phyloP scores from a whole-genome alignment of 495 filamentous ascomycete genomes.

The Penicillium argentinense region DNA sequence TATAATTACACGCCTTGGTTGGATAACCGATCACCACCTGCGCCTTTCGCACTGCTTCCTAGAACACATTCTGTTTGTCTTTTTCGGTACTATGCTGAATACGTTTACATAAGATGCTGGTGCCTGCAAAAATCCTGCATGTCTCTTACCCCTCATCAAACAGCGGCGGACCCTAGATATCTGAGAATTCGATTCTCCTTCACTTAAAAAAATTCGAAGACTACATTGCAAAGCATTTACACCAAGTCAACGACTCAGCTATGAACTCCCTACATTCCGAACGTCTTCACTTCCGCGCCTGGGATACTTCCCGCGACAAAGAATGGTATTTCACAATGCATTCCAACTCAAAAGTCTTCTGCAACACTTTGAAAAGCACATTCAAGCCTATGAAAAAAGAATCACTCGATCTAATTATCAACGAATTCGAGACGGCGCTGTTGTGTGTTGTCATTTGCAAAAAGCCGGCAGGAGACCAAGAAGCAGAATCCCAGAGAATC shows the following conservation, averaged over 20 bases:
- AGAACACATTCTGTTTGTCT: too few species aligned
- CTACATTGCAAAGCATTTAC: neutral
- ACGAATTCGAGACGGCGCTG: neutral
- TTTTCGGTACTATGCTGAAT: too few species aligned
- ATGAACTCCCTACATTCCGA: neutral
- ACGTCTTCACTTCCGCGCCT: neutral
- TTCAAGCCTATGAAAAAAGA: neutral
- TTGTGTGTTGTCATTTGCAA: neutral
- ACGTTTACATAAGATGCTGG: too few species aligned
- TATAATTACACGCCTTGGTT: too few species aligned
- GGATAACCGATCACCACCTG: too few species aligned
- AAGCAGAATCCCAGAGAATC: neutral
- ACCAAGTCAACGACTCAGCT: neutral
- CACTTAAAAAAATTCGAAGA: too few species aligned
- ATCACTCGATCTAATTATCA: neutral
- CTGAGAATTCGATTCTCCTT: too few species aligned
- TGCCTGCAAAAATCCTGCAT: too few species aligned
- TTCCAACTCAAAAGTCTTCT: neutral
- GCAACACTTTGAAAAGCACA: neutral
- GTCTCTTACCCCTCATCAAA: too few species aligned
- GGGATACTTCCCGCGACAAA: neutral
- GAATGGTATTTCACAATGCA: constrained; percentile 1
- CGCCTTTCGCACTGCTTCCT: too few species aligned
- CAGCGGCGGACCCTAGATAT: too few species aligned
- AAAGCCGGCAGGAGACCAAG: neutral